These are phyloP conservation scores for Pelagophyceae sp. DNA, from an alignment of 352 stramenopile genomes.

Conservation along the genomic window DNA sequence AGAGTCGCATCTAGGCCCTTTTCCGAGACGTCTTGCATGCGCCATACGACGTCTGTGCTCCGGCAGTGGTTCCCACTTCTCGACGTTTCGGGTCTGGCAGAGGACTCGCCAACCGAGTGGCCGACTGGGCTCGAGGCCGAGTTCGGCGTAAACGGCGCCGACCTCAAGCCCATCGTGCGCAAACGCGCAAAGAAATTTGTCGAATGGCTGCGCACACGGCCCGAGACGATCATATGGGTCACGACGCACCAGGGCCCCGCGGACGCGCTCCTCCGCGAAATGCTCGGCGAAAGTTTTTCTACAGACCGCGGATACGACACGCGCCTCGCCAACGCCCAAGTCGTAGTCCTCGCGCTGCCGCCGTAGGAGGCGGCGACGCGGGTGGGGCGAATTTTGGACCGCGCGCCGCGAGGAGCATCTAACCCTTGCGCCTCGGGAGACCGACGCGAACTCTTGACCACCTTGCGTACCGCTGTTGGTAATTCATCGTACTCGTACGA, in stretches of 20 bases:
- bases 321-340: background rate
- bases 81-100: background rate
- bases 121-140: background rate
- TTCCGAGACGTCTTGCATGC: background rate
- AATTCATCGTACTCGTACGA: too few relatives aligned
- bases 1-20: too few relatives aligned
- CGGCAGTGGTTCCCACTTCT: background rate
- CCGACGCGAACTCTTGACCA: too few relatives aligned
- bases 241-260: constrained; percentile 3
- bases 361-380: background rate
- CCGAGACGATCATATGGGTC: background rate
- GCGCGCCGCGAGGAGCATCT: too few relatives aligned
- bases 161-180: background rate
- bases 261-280: background rate
- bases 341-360: background rate
- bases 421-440: too few relatives aligned
- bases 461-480: too few relatives aligned
- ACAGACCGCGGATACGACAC: background rate
- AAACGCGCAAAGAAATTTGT: background rate
- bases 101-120: background rate
- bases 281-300: background rate
- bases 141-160: background rate
- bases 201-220: background rate
- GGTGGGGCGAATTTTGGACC: too few relatives aligned
- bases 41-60: background rate